phyloP scores from a whole-genome alignment of 1,284 basidiomycete species.

The Tilletiaria anomala region DNA sequence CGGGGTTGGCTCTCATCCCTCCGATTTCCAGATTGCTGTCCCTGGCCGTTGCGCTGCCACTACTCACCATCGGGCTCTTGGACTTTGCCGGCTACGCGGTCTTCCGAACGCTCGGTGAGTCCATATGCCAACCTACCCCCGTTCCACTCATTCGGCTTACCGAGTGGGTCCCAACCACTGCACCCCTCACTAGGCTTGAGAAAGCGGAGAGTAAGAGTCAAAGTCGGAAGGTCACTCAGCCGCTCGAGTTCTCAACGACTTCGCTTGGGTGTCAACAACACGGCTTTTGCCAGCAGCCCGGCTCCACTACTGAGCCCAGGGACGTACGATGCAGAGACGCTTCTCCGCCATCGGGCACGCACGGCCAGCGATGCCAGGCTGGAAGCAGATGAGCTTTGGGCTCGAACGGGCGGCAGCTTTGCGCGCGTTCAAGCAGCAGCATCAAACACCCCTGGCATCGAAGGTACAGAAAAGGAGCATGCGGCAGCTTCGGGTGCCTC shows the following conservation, averaged over 20 bases:
- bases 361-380: constrained; percentile 12
- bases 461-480: too few species aligned
- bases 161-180: background rate
- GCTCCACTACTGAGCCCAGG: constrained; percentile 14
- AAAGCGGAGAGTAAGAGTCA: too few species aligned
- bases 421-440: too few species aligned
- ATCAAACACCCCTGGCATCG: too few species aligned
- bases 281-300: constrained; percentile 5
- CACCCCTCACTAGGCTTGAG: background rate
- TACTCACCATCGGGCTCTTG: constrained; percentile 11
- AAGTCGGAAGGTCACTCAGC: background rate
- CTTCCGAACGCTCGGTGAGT: constrained; percentile 27
- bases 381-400: constrained; percentile 19
- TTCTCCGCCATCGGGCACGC: constrained; percentile 23
- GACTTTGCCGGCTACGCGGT: constrained; percentile 33
- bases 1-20: too few species aligned
- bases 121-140: background rate
- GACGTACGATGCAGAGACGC: constrained; percentile 27
- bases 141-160: background rate
- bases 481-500: too few species aligned
- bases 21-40: too few species aligned
- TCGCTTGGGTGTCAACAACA: constrained; percentile 13
- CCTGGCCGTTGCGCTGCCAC: too few species aligned
- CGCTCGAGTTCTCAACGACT: constrained; percentile 15
- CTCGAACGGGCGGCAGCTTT: constrained; percentile 18